Evolutionary conservation across 1,284 basidiomycete genomes (phyloP).

Genomic region (Pseudozyma tsukubaensis): DNA sequence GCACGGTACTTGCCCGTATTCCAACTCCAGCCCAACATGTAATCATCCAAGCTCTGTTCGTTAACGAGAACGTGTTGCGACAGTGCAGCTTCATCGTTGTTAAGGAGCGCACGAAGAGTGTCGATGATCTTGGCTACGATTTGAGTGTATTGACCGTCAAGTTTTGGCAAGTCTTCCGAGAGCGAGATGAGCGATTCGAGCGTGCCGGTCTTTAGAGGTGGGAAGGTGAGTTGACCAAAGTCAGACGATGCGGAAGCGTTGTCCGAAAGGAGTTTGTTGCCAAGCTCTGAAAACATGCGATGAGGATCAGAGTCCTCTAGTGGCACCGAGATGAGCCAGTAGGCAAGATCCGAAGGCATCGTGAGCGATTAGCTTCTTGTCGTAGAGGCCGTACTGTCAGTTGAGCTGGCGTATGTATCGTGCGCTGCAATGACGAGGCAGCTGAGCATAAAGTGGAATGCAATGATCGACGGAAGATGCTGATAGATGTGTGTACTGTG

Average conservation of each 20-base stretch:
- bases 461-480: too few species aligned
- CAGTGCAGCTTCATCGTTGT: conserved; percentile 86
- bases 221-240: conserved; percentile 60
- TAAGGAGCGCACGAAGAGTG: conserved; percentile 87
- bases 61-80: conserved; percentile 85
- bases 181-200: conserved; percentile 88
- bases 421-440: too few species aligned
- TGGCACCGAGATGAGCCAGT: conserved; percentile 73
- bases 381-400: too few species aligned
- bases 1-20: conserved; percentile 87
- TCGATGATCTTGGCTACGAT: conserved; percentile 93
- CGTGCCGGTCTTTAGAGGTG: conserved; percentile 80
- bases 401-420: background rate
- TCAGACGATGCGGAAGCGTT: conserved; percentile 53
- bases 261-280: conserved; percentile 68
- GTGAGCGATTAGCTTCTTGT: background rate
- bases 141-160: conserved; percentile 86
- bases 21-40: conserved; percentile 79
- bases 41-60: conserved; percentile 83
- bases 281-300: conserved; percentile 71
- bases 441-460: too few species aligned
- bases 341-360: conserved; percentile 72
- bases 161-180: conserved; percentile 92
- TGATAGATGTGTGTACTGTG: too few species aligned
- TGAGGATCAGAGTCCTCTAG: conserved; percentile 71